Evolutionary conservation across 768 basidiomycete species (phyloP), one percentile per base, ranked within the genome.

Genomic region (Suillus occidentalis): DNA sequence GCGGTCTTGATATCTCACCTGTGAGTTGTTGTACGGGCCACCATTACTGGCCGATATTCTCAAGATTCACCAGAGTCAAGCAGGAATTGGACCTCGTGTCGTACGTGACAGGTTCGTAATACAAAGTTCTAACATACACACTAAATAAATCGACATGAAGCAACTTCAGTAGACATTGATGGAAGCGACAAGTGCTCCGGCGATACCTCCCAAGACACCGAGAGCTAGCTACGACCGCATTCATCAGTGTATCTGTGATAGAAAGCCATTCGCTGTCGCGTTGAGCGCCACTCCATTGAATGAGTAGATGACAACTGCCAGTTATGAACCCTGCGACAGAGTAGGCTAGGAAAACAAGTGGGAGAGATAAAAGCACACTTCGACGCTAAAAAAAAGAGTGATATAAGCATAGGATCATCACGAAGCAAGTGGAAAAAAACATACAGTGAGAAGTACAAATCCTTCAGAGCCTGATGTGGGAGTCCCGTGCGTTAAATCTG

Each of bases 271-370:
- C 1, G 73, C 69, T 22, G 79, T 77, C 43, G 78, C 73, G n/a
- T 80, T 77, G 22, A 80, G 56, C 0, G 81, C 79, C 3, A 78
- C 72, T 0, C 85, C 89, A 6, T 85, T 78, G 75, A 90, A 86
- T 0, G 88, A 85, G 72, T 91, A 92, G 31, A 91, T 65, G 0
- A 86, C 82, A 34, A 92, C 80, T n/a, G 0, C 84, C 90, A 0
- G 84, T 80, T 43, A 91, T 76, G 77, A 93, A 90, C 1, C 84
- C 88, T 2, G 87, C 81, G 66, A 92, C 81, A 2, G 89, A 85
- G 73, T 92, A 93, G 0, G 86, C 84, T 40, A 92, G 77, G 67
- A 92, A 87, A 34, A 92, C 89, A 25, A 91, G 78, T 1, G 92
- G 91, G 14, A 92, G 82, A 1, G 91, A 90, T 65, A 90, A 79